These are phyloP conservation scores for Solanum habrochaites DNA, from an alignment of 257 asterid species.

Conservation along the genomic window DNA sequence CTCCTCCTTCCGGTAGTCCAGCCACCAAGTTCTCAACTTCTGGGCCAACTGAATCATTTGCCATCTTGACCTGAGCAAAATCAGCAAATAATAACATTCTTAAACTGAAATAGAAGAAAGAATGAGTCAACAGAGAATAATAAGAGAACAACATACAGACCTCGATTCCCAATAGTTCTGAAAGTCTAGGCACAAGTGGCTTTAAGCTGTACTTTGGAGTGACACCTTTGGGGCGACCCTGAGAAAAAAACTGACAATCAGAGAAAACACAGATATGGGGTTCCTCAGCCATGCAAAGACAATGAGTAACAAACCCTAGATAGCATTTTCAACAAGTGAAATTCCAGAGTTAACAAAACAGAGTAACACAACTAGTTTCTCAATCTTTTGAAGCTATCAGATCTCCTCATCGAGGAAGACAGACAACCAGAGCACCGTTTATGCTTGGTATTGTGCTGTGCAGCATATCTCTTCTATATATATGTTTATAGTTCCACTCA, in stretches of 20 bases:
- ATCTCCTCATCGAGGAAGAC: background rate
- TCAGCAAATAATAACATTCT: background rate
- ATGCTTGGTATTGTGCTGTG: background rate
- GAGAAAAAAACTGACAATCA: conserved; percentile 1
- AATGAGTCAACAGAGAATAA: background rate
- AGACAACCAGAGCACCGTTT: background rate
- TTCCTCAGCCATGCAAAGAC: background rate
- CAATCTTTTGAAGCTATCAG: background rate
- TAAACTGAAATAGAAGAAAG: background rate
- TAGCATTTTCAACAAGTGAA: background rate
- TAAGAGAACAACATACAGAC: conserved; percentile 7
- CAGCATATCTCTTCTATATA: background rate
- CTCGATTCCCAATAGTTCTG: conserved; percentile 72
- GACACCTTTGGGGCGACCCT: conserved; percentile 94
- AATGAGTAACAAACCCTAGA: background rate
- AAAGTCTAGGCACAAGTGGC: conserved; percentile 80
- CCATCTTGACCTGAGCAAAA: conserved; percentile 59
- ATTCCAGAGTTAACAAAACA: background rate
- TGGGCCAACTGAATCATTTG: conserved; percentile 68
- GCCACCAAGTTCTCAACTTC: conserved; percentile 69
- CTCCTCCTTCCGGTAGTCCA: conserved; percentile 65
- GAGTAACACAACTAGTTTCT: background rate
- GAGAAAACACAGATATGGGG: background rate
- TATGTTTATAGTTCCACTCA: background rate
- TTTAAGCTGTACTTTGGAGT: conserved; percentile 93